These are phyloP conservation scores for Ananas comosus DNA, from an alignment of 176 grass and related monocot genomes.

Conservation along the genomic window DNA sequence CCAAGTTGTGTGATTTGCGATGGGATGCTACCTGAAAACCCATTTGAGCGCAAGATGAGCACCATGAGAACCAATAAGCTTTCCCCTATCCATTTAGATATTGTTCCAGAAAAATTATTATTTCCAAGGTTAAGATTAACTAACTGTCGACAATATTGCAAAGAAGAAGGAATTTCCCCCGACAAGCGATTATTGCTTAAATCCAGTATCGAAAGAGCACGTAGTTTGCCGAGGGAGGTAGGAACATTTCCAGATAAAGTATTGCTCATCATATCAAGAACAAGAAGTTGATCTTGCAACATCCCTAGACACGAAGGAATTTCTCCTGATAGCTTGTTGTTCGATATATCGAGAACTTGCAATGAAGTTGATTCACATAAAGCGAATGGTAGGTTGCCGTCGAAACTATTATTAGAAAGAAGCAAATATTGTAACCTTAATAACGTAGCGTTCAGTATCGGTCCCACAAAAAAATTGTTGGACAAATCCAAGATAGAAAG, in stretches of 20 bases:
- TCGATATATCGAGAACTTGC: constrained; percentile 4
- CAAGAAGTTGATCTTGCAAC: background rate
- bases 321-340: constrained; percentile 11
- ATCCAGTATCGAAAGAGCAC: background rate
- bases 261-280: background rate
- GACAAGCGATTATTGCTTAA: constrained; percentile 7
- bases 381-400: constrained; percentile 13
- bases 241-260: background rate
- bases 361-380: constrained; percentile 5
- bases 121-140: constrained; percentile 19
- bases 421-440: background rate
- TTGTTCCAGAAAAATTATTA: too few species aligned
- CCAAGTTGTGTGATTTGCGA: too few species aligned
- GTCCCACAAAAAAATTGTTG: constrained; percentile 16
- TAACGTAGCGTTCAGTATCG: background rate
- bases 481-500: constrained; percentile 16
- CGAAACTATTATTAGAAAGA: constrained; percentile 14
- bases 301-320: background rate
- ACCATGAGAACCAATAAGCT: too few species aligned
- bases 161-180: constrained; percentile 2
- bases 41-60: too few species aligned
- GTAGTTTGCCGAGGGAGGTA: background rate
- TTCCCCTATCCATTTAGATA: too few species aligned
- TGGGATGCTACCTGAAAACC: too few species aligned
- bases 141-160: background rate